Conservation (phyloP, 805 yeast species). For the Schwanniomyces sp. region DNA sequence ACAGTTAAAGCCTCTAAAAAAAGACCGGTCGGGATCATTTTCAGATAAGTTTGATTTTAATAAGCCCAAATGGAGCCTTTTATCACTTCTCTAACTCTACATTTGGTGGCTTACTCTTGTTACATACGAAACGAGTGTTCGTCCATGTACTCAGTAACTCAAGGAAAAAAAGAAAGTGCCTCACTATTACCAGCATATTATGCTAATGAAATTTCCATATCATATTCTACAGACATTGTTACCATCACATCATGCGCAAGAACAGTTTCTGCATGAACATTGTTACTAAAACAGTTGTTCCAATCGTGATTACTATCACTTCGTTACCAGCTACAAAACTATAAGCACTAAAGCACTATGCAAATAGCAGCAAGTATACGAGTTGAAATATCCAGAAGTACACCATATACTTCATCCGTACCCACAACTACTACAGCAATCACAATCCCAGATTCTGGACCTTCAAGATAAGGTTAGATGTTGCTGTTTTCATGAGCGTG, state of each 20-base stretch:
- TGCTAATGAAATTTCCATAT: background rate
- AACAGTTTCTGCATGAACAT: slow-evolving; percentile 11
- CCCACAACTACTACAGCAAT: slow-evolving; percentile 10
- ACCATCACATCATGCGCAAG: slow-evolving; percentile 1
- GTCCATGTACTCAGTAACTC: background rate
- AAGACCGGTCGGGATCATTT: slow-evolving; percentile 12
- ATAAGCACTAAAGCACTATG: background rate
- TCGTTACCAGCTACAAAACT: background rate
- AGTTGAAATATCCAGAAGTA: no score
- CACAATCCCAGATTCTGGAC: slow-evolving; percentile 13
- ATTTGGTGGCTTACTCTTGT: background rate
- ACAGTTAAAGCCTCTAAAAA: slow-evolving; percentile 19
- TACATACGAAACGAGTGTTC: background rate
- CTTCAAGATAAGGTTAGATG: slow-evolving; percentile 15
- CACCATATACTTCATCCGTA: background rate
- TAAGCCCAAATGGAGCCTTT: slow-evolving; percentile 18
- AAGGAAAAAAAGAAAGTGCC: no score
- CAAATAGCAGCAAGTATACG: no score
- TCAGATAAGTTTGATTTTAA: slow-evolving; percentile 17
- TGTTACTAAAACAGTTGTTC: background rate
- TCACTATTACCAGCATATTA: background rate
- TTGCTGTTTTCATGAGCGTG: slow-evolving; percentile 21
- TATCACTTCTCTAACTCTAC: slow-evolving; percentile 1
- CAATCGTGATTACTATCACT: background rate
- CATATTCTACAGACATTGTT: background rate